These are phyloP conservation scores for Calendula officinalis DNA, from an alignment of 129 eudicot species.

Conservation along the genomic window DNA sequence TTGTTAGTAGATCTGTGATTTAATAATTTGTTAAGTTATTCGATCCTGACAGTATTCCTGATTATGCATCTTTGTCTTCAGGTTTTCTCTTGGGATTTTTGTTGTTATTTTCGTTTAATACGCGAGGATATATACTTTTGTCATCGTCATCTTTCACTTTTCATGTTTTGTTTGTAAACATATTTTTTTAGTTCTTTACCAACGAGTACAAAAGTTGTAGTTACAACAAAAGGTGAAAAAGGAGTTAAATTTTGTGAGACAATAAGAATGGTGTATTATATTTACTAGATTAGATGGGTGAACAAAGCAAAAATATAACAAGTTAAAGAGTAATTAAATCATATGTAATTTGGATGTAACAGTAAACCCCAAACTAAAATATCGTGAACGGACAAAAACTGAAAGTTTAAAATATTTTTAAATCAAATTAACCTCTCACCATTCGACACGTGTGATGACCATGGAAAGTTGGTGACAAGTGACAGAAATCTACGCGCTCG, in stretches of 20 bases:
- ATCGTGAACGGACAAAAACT: slow-evolving; percentile 1
- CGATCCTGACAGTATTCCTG: too few species aligned
- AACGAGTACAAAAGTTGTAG: too few species aligned
- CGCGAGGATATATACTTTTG: too few species aligned
- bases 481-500: slow-evolving; percentile 29
- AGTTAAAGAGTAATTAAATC: not conserved
- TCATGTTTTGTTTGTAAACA: too few species aligned
- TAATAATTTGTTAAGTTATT: too few species aligned
- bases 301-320: not conserved
- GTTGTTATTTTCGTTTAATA: too few species aligned
- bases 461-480: slow-evolving; percentile 18
- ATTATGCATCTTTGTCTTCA: too few species aligned
- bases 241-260: not conserved
- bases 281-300: not conserved
- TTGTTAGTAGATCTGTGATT: too few species aligned
- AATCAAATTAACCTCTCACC: not conserved
- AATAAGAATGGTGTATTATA: not conserved
- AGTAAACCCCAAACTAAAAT: not conserved
- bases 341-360: not conserved
- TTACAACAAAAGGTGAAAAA: not conserved
- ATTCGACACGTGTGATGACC: slow-evolving; percentile 28
- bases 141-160: too few species aligned
- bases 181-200: too few species aligned
- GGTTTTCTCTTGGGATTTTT: too few species aligned
- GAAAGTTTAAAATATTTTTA: slow-evolving; percentile 2